Base-by-base conservation (phyloP, 2,329 filamentous ascomycete genomes). In the Ophidiomyces ophidiicola region DNA sequence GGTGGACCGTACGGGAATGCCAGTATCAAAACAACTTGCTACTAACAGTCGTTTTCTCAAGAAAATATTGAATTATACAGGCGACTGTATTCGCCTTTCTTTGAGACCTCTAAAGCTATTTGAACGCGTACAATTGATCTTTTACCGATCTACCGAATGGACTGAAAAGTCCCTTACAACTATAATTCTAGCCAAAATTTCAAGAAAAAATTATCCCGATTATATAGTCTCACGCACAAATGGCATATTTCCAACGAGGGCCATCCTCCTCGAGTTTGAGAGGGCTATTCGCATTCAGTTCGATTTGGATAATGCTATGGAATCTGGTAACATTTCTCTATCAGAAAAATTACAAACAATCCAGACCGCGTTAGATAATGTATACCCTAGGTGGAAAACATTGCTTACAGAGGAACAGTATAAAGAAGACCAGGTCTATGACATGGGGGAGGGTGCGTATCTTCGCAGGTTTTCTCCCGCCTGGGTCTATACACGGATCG, bases 141-240 rank as follows among this genome's bases (percentile, higher is more conserved):
- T 94, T 58, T 96, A 96, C 58, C 74, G 88, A 43, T 94, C 87
- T 6, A 92, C 85, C 0, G 83, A 94, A 56, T 98, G 90, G 90
- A 93, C 87, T 0, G 88, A 96, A 52, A 96, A 94, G 58, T 94
- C 88, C 1, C 66, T 98, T 10, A 96, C 85, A 1, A 88, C 87
- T 0, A 88, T 96, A 39, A 94, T 98, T 31, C 70, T 98, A 4
- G 84, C 90, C 5, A 87, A 88, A 47, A 93, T 93, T 42, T 83
- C 87, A 1, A 74, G 78, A 30, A 73, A 84, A 24, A 90, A 87
- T 55, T 98, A 94, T 48, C 87, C 88, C 0, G 69, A 80, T 2
- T 98, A 94, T 53, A 74, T 96, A 15, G 87, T 96, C 4, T 93
- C 82, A 44, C 76, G 90, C 23, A 93, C 86, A 0, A 75, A 80